phyloP scores from a whole-genome alignment of 176 grass and related monocot species.

The Eremochloa ophiuroides region DNA sequence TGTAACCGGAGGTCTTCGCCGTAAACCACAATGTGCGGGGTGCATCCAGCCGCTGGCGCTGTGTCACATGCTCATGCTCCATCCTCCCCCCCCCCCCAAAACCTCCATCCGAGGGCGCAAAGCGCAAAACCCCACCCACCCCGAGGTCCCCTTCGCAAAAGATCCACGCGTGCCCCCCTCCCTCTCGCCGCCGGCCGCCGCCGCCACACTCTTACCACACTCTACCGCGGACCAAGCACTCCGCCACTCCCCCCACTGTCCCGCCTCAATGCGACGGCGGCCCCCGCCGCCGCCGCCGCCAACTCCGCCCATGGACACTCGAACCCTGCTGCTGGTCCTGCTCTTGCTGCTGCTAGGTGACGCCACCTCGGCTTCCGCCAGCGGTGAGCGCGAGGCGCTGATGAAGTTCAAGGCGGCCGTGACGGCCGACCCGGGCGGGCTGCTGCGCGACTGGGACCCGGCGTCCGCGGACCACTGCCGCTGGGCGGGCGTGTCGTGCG shows the following conservation, averaged over 20 bases:
- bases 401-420: slow-evolving; percentile 60
- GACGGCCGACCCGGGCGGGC: slow-evolving; percentile 44
- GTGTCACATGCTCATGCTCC: slow-evolving; percentile 22
- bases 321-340: slow-evolving; percentile 6
- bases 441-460: slow-evolving; percentile 51
- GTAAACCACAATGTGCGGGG: slow-evolving; percentile 20
- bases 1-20: slow-evolving; percentile 1
- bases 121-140: slow-evolving; percentile 24
- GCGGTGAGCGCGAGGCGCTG: slow-evolving; percentile 44
- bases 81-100: neutral
- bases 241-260: slow-evolving; percentile 10
- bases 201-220: neutral
- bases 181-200: slow-evolving; percentile 12
- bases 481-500: slow-evolving; percentile 75
- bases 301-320: slow-evolving; percentile 9
- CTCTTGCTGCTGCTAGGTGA: neutral
- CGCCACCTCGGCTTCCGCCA: neutral
- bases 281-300: slow-evolving; percentile 36
- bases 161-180: slow-evolving; percentile 24
- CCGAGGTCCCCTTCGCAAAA: slow-evolving; percentile 42
- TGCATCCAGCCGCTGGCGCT: slow-evolving; percentile 3
- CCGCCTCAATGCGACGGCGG: slow-evolving; percentile 48
- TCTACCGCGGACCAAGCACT: neutral
- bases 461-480: slow-evolving; percentile 43
- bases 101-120: slow-evolving; percentile 20